phyloP scores from a whole-genome alignment of 768 basidiomycete species.

The Mycena albidolilacea region DNA sequence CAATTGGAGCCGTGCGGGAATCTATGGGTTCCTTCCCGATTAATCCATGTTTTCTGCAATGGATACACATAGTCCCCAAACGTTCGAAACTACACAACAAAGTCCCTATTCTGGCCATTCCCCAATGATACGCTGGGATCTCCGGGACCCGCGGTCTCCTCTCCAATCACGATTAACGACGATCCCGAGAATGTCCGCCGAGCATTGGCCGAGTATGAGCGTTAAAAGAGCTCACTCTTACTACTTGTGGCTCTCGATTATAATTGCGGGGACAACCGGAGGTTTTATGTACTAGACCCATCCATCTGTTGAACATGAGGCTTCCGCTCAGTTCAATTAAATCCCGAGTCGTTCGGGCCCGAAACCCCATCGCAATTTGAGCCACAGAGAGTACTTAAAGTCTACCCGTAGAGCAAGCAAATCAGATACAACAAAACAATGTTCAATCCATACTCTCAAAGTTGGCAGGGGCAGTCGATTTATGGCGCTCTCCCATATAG shows the following conservation, averaged over 20 bases:
- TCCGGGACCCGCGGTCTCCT: background rate
- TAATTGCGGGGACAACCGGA: background rate
- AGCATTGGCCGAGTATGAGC: background rate
- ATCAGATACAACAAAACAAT: background rate
- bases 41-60: background rate
- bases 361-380: background rate
- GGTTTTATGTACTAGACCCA: background rate
- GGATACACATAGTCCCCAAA: background rate
- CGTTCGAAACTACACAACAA: background rate
- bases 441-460: constrained; percentile 32
- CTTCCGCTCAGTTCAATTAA: background rate
- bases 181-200: background rate
- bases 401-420: background rate
- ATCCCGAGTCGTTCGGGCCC: background rate
- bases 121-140: background rate
- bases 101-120: background rate
- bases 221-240: no score
- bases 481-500: no score
- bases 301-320: background rate
- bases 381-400: background rate
- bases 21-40: background rate
- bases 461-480: no score
- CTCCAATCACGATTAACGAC: no score
- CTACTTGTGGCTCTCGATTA: background rate
- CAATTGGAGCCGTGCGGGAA: no score